Evolutionary conservation across 805 yeast genomes (phyloP), one percentile per base, ranked within the genome.

Genomic region (Blastobotrys mokoenaii): DNA sequence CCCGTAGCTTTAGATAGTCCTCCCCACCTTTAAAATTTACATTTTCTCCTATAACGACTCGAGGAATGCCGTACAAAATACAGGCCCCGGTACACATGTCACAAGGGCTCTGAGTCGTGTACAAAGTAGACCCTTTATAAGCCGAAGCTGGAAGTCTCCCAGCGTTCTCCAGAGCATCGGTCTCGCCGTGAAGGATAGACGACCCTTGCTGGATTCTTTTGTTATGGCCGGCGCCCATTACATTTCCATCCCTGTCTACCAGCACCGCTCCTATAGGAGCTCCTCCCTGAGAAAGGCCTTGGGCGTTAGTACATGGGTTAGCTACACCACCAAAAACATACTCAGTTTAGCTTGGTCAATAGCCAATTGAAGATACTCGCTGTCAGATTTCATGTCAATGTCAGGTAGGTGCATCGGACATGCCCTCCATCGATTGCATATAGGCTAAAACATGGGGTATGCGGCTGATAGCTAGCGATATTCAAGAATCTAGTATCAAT

Each of bases 281-380:
- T 6, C 35, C 35, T 12, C 35, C 35, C 14, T 32, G 16, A 12
- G 35, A 32, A 11, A 12, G 14, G 35, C 35, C 35, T 32, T n/a
- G 17, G 16, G 18, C 6, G 3, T 9, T 34, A 15, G 33, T 32
- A 18, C 8, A 30, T 18, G 12, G 20, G 14, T 40, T 17, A 40
- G 2, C 15, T 25, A 5, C 15, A 11, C 22, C 16, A 18, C 10
- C 11, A 8, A 9, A 27, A 14, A 38, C 55, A 14, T 40, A 56
- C 60, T 55, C 45, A 52, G 48, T 16, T 49, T 50, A 14, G 68
- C 68, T 49, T 63, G 60, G 40, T 58, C 60, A 10, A 61, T 44
- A 9, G 68, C 68, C 18, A 64, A 38, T 11, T 48, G 44, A 46
- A 63, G 39, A 34, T 55, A 61, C 44, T 53, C 45, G 12, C 46